Evolutionary conservation across 371 early-diverging fungal species (phyloP).

Genomic region (Mucor piriformis): DNA sequence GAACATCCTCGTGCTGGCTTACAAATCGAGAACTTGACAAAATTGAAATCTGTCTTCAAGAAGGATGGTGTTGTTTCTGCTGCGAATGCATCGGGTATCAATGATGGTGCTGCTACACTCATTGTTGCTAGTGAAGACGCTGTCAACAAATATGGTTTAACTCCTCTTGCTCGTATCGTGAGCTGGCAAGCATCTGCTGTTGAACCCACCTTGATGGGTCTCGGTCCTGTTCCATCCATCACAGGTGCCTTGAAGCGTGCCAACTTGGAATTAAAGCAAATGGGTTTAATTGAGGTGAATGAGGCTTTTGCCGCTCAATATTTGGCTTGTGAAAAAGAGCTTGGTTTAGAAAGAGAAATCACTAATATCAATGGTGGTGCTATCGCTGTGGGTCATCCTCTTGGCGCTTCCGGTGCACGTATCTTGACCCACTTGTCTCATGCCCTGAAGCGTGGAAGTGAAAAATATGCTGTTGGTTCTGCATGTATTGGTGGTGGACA

Average conservation of each 20-base stretch:
- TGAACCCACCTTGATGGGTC: constrained; percentile 85
- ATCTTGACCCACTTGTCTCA: constrained; percentile 89
- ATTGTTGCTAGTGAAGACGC: constrained; percentile 89
- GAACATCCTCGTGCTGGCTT: constrained; percentile 92
- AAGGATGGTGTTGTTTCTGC: constrained; percentile 93
- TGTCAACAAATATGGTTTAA: constrained; percentile 78
- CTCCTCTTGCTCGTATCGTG: constrained; percentile 87
- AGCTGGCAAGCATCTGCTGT: constrained; percentile 87
- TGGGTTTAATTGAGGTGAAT: constrained; percentile 95
- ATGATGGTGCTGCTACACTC: constrained; percentile 94
- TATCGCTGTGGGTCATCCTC: constrained; percentile 96
- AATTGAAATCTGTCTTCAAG: constrained; percentile 88
- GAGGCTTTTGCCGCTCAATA: constrained; percentile 98
- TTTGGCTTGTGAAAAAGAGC: constrained; percentile 87
- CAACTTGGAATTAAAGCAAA: constrained; percentile 78
- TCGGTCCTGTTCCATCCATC: constrained; percentile 96
- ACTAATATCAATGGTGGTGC: constrained; percentile 94
- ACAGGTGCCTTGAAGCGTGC: constrained; percentile 84
- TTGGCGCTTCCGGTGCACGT: constrained; percentile 95
- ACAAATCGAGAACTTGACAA: constrained; percentile 76
- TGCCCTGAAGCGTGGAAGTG: constrained; percentile 78
- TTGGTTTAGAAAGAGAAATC: constrained; percentile 78
- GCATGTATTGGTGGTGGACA: constrained; percentile 94
- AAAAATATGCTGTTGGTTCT: constrained; percentile 88
- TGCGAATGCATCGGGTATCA: constrained; percentile 95